These are phyloP conservation scores for Dioscorea dumetorum DNA, from an alignment of 106 monocot species.

Conservation along the genomic window DNA sequence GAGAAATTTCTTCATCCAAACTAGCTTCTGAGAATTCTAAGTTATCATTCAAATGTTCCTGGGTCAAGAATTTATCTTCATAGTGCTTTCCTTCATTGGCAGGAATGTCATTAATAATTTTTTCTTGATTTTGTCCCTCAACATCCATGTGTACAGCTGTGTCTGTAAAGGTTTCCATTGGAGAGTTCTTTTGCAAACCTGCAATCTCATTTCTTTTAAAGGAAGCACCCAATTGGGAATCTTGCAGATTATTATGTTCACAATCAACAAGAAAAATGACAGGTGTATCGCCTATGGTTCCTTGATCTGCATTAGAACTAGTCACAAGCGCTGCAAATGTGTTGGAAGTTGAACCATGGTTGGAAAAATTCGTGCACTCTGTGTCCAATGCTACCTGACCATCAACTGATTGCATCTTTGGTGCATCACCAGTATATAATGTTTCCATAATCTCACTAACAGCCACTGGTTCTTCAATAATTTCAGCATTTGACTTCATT, in stretches of 20 bases:
- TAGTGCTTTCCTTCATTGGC: conserved; percentile 1
- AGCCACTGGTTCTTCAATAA: background rate
- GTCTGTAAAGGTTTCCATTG: conserved; percentile 21
- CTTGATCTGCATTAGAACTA: conserved; percentile 5
- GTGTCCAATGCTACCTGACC: background rate
- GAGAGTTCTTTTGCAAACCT: conserved; percentile 7
- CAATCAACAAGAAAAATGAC: conserved; percentile 8
- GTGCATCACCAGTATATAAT: conserved; percentile 3
- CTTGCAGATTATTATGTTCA: background rate
- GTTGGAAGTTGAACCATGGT: conserved; percentile 4
- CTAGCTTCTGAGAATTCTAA: conserved; percentile 23
- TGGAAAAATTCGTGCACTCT: conserved; percentile 9
- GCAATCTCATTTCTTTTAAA: background rate
- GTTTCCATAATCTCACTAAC: background rate
- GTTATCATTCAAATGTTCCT: conserved; percentile 13
- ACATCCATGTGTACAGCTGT: background rate
- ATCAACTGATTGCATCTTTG: conserved; percentile 1
- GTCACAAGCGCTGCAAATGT: background rate
- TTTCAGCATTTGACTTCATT: background rate
- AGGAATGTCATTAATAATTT: conserved; percentile 1
- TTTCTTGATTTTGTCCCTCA: conserved; percentile 7
- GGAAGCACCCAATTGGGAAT: conserved; percentile 1
- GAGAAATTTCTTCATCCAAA: conserved; percentile 58
- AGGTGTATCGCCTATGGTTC: background rate
- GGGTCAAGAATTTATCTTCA: conserved; percentile 4